phyloP scores from a whole-genome alignment of 2,329 filamentous ascomycete species.

The Colletotrichum gloeosporioides region DNA sequence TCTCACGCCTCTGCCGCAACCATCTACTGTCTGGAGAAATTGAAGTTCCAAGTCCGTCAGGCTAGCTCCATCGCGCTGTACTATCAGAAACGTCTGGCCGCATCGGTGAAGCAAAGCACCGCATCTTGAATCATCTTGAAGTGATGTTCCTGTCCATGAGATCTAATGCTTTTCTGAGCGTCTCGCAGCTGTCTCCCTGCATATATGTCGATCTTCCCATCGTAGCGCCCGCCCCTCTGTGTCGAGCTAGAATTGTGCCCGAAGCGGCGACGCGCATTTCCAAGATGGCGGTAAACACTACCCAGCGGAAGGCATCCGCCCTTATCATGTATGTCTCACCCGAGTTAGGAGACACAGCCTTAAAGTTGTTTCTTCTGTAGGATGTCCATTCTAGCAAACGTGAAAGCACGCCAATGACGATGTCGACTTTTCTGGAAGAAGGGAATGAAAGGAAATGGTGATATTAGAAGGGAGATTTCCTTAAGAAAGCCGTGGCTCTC shows the following conservation, averaged over 20 bases:
- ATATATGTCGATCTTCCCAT: not conserved
- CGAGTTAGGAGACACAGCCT: not conserved
- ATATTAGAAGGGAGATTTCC: not conserved
- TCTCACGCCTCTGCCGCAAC: too few relatives aligned
- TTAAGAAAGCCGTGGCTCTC: not conserved
- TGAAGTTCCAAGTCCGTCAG: not conserved
- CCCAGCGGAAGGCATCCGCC: not conserved
- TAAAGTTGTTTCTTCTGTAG: not conserved
- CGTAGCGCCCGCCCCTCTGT: not conserved
- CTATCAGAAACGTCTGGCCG: not conserved
- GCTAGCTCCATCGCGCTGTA: not conserved
- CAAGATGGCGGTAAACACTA: not conserved
- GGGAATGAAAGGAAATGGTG: not conserved
- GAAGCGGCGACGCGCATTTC: not conserved
- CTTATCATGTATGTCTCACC: not conserved
- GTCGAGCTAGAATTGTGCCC: not conserved
- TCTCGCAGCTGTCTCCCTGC: not conserved
- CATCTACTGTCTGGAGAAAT: not conserved
- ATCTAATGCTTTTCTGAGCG: not conserved
- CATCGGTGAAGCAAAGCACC: not conserved
- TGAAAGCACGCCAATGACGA: not conserved
- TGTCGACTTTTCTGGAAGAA: not conserved
- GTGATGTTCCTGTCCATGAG: not conserved
- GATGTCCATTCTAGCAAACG: not conserved
- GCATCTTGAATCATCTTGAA: too few relatives aligned